phyloP scores from a whole-genome alignment of 23 red algal genomes.

The Gracilaria domingensis region DNA sequence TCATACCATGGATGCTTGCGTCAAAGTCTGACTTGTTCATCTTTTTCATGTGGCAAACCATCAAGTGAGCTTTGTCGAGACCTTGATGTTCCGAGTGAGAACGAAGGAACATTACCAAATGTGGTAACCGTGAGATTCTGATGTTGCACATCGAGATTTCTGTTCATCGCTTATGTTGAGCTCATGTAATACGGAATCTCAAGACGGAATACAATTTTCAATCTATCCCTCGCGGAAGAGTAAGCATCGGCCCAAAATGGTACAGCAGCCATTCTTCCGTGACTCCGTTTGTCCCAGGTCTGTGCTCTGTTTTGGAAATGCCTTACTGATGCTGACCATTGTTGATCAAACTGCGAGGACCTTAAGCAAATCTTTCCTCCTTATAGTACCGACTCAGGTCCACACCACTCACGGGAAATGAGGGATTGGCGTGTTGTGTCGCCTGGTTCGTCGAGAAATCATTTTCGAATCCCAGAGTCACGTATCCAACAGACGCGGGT shows the following conservation, averaged over 20 bases:
- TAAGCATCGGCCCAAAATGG: background rate
- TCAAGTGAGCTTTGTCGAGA: too few species aligned
- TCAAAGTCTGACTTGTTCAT: background rate
- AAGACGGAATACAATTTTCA: too few species aligned
- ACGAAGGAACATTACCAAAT: background rate
- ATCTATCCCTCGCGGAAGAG: background rate
- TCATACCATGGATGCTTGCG: background rate
- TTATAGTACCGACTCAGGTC: too few species aligned
- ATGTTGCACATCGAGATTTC: background rate
- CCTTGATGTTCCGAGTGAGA: too few species aligned
- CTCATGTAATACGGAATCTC: background rate
- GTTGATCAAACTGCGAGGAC: too few species aligned
- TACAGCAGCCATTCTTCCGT: too few species aligned
- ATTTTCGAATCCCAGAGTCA: background rate
- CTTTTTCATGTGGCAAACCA: background rate
- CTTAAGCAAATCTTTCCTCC: too few species aligned
- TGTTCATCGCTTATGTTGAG: background rate
- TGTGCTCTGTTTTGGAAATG: too few species aligned
- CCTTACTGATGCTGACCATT: too few species aligned
- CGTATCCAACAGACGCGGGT: background rate
- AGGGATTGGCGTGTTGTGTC: background rate
- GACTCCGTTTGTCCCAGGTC: too few species aligned
- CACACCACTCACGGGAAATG: background rate
- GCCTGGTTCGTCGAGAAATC: too few species aligned
- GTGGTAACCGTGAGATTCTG: background rate